Evolutionary conservation across 352 stramenopile genomes (phyloP), one percentile per base, ranked within the genome.

Genomic region (Plasmopara halstedii): DNA sequence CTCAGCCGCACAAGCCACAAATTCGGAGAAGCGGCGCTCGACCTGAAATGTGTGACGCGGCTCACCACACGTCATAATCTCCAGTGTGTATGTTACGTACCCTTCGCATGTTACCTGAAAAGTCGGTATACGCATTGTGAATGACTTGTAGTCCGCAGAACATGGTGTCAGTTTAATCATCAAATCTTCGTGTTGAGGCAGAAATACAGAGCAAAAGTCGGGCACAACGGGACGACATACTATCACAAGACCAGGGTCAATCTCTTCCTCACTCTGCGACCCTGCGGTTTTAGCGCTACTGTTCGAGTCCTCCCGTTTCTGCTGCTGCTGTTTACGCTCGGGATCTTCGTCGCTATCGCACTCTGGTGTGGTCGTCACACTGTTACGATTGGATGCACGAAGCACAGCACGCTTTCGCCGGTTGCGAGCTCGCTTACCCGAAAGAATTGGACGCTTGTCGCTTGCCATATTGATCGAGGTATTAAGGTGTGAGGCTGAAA

Each of bases 11-110:
- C 83, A 76, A 11, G 62, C 56, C 7, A 85, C 73, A 50, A 91
- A 91, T 58, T 91, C 79, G 11, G 79, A 88, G 46, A 81, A 91
- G 29, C 76, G 76, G 17, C 78, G 73, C 44, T 88, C 72, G 18
- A 86, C 34, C 29, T 67, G 53, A 38, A 84, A 87, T 10, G 63
- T 71, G 36, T 69, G 63, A 14, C 48, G 49, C 18, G 61, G 58
- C 22, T 75, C 58, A 21, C 50, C 42, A 4, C 53, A 65, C 11
- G 64, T 81, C 20, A 52, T 51, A 14, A 88, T 45, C 11, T 62
- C 41, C 21, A 91, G 56, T 5, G 50, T 78, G 51, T 88, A 91
- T 14, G 62, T 71, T 10, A 83, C 67, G 39, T 81, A 86, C 3
- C 79, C 79, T 23, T 83, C 72, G 21, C 60, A 40, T 2, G 72